phyloP scores from a whole-genome alignment of 768 basidiomycete species.

The Suillus tomentosus region DNA sequence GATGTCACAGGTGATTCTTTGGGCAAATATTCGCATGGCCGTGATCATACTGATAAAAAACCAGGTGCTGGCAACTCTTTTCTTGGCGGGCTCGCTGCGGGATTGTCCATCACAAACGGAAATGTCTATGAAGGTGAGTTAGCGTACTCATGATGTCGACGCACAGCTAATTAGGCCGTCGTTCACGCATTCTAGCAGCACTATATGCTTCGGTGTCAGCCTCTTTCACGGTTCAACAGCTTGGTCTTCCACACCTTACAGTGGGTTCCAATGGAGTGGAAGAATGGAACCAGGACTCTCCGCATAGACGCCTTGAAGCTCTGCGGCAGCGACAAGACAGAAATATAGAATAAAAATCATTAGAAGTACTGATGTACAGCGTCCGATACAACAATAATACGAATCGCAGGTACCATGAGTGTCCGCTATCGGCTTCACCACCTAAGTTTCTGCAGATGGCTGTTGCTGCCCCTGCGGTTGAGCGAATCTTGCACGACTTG shows the following conservation, averaged over 20 bases:
- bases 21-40: not conserved
- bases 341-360: slow-evolving; percentile 36
- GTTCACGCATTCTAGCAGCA: slow-evolving; percentile 46
- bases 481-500: slow-evolving; percentile 79
- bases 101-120: slow-evolving; percentile 53
- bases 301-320: slow-evolving; percentile 55
- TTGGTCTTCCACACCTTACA: slow-evolving; percentile 64
- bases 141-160: slow-evolving; percentile 12
- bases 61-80: slow-evolving; percentile 91
- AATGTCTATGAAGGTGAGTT: slow-evolving; percentile 68
- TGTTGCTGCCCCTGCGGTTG: slow-evolving; percentile 49
- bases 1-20: slow-evolving; percentile 70
- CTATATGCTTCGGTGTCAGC: slow-evolving; percentile 82
- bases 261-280: slow-evolving; percentile 29
- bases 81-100: slow-evolving; percentile 81
- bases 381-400: slow-evolving; percentile 23
- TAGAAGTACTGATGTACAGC: slow-evolving; percentile 28
- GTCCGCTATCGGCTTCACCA: slow-evolving; percentile 3
- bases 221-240: slow-evolving; percentile 82
- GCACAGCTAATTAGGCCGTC: slow-evolving; percentile 17
- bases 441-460: slow-evolving; percentile 14
- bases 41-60: slow-evolving; percentile 11
- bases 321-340: slow-evolving; percentile 46
- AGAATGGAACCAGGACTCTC: slow-evolving; percentile 74
- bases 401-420: slow-evolving; percentile 9